phyloP scores from a whole-genome alignment of 768 basidiomycete genomes.

The Boletus sp. region DNA sequence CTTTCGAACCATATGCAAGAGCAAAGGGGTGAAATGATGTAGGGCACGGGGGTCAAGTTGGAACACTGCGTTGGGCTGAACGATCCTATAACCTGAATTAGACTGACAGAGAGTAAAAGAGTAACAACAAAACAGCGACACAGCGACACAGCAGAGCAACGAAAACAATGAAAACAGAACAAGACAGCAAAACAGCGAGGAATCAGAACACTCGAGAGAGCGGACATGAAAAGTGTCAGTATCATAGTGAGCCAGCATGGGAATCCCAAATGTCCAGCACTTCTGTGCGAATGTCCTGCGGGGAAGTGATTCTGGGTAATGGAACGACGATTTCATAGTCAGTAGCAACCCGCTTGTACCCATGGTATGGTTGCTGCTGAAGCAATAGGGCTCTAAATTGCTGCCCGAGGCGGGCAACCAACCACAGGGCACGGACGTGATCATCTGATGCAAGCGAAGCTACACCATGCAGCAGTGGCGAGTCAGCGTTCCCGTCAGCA shows the following conservation, averaged over 20 bases:
- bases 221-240: no score
- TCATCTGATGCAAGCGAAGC: neutral
- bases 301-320: neutral
- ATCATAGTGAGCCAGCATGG: neutral
- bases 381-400: slow-evolving; percentile 5
- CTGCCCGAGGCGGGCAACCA: slow-evolving; percentile 4
- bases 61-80: neutral
- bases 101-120: no score
- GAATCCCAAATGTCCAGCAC: slow-evolving; percentile 1
- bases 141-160: neutral
- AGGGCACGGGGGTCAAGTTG: no score
- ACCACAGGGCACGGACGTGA: neutral
- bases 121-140: no score
- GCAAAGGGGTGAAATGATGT: no score
- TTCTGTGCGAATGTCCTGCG: neutral
- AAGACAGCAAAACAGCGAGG: neutral
- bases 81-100: neutral
- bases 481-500: neutral
- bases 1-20: no score
- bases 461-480: neutral
- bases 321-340: slow-evolving; percentile 3
- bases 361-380: neutral
- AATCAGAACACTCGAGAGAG: no score
- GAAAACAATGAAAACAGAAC: neutral
- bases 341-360: slow-evolving; percentile 4